Base-by-base conservation (phyloP, 805 yeast genomes). In the Wickerhamiella australiensis region DNA sequence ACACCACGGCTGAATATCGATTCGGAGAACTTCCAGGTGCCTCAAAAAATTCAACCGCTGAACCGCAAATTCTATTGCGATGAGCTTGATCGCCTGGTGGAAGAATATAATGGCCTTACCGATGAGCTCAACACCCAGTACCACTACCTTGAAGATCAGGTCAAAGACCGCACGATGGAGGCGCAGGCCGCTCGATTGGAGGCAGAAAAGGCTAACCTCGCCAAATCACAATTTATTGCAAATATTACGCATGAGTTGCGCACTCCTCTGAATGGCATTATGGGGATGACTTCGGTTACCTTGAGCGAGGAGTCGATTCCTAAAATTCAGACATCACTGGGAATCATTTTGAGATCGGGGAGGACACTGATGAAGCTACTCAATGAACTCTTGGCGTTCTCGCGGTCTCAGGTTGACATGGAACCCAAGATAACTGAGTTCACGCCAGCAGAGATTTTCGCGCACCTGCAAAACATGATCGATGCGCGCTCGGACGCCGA, bases 221-320 rank as follows among this genome's bases (percentile, higher is more conserved):
- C 96, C 3, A 92, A 90, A 61, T 85, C 96, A 5, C 84, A 85
- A 11, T 86, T 86, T 62, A 84, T 86, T 60, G 95, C 95, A n/a
- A 87, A 86, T 59, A 85, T 86, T 26, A 84, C 95, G 0, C 95
- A 86, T 63, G 98, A 90, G 68, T 72, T 90, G 59, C 74, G 96
- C 57, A 90, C 97, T 0, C 98, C 98, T 1, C 68, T 90, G 57
- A 90, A 92, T 64, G 98, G 97, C 63, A 90, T 90, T 25, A 68
- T 92, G 51, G 98, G 98, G 51, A 85, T 90, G 94, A 82, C 96
- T 0, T 82, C 94, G 1, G 84, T 90, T 50, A 88, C 96, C 1
- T 77, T 85, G 81, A 88, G 82, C 21, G 97, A 92, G 62, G 70
- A 70, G 17, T 88, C 85, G 57, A 70, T 73, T 3, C 65, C 68